Evolutionary conservation across 495 filamentous ascomycete species (phyloP).

Genomic region (Penicillium coffeae): DNA sequence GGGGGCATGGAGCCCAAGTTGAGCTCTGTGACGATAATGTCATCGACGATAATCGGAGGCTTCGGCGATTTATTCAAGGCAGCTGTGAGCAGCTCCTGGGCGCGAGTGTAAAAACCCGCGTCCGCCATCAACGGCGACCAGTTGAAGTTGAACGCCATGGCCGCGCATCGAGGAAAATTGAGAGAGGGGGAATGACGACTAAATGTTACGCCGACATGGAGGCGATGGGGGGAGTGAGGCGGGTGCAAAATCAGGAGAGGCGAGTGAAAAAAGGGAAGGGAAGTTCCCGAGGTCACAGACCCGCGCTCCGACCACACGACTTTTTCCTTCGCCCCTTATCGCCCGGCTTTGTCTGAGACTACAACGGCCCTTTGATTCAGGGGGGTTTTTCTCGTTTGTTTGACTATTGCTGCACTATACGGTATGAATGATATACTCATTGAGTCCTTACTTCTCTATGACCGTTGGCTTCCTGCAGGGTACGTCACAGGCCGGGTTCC

Average conservation of each 20-base stretch:
- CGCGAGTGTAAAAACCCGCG: conserved; percentile 81
- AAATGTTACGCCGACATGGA: background rate
- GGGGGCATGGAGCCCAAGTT: conserved; percentile 92
- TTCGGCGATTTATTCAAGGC: conserved; percentile 98
- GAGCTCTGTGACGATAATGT: conserved; percentile 96
- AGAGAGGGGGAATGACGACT: background rate
- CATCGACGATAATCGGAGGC: conserved; percentile 98
- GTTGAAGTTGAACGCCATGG: conserved; percentile 99
- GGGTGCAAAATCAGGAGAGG: conserved; percentile 4
- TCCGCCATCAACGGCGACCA: conserved; percentile 98
- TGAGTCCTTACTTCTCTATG: background rate
- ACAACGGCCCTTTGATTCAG: no score
- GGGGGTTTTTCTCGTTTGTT: no score
- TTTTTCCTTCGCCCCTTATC: background rate
- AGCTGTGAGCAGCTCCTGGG: conserved; percentile 88
- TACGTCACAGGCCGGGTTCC: conserved; percentile 16
- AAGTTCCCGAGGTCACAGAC: conserved; percentile 2
- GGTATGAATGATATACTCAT: no score
- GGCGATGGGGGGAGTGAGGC: background rate
- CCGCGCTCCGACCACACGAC: background rate
- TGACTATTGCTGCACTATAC: no score
- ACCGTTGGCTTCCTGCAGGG: background rate
- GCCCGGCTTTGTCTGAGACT: background rate
- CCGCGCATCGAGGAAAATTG: conserved; percentile 30
- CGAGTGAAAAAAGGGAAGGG: conserved; percentile 2